These are phyloP conservation scores for Syzygium syzygioides DNA, from an alignment of 441 rosid species.

Conservation along the genomic window DNA sequence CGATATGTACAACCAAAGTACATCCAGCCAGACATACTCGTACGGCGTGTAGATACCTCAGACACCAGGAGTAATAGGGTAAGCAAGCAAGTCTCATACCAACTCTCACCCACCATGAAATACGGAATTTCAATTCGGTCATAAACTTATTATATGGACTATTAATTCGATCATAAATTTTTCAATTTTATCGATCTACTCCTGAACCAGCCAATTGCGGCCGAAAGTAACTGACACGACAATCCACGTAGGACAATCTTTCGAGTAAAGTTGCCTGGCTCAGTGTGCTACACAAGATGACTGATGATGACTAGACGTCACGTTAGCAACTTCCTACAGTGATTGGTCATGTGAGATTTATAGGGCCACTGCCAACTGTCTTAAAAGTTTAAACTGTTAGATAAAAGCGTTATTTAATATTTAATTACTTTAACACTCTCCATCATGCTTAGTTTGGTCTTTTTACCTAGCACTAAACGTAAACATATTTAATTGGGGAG, in stretches of 20 bases:
- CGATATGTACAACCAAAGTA: neutral
- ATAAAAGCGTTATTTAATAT: too few species aligned
- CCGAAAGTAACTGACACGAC: fast-evolving
- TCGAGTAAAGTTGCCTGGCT: fast-evolving
- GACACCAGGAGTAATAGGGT: neutral
- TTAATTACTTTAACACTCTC: too few species aligned
- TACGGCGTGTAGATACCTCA: fast-evolving
- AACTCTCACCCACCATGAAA: neutral
- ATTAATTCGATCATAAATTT: neutral
- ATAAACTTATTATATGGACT: neutral
- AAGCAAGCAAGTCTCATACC: neutral
- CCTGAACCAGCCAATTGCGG: fast-evolving
- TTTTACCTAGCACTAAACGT: too few species aligned
- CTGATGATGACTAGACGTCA: fast-evolving
- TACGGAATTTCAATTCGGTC: neutral
- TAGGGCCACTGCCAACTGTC: too few species aligned
- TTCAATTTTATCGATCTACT: fast-evolving
- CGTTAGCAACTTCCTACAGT: fast-evolving
- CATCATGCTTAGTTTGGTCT: too few species aligned
- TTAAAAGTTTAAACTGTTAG: too few species aligned
- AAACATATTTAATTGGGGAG: too few species aligned
- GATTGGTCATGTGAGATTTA: neutral
- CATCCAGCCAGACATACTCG: neutral
- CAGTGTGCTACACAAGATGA: fast-evolving
- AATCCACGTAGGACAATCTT: neutral